A percentile compares a stretch with the other conserved stretches of the same genome.
Conservation (phyloP, 2,329 filamentous ascomycete species). For the Bipolaris bicolor region DNA sequence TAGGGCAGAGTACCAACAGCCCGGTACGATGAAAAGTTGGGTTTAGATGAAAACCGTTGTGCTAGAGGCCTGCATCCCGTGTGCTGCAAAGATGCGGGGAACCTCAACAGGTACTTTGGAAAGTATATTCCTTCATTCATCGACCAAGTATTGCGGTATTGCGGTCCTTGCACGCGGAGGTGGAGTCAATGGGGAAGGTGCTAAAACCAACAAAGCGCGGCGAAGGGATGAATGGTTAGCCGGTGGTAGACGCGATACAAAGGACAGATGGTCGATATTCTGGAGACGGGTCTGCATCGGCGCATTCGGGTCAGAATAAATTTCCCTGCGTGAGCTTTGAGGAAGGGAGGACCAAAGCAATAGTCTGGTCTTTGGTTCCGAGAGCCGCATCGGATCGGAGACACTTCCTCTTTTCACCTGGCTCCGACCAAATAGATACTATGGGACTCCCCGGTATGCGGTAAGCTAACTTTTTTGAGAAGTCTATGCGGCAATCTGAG, state of each 20-base stretch:
- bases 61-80: constrained; percentile 22
- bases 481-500: constrained; percentile 7
- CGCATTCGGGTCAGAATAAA: not conserved
- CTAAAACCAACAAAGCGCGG: constrained; percentile 3
- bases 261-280: constrained; percentile 5
- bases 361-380: not conserved
- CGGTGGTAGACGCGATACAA: not conserved
- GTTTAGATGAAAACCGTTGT: constrained; percentile 27
- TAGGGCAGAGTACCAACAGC: constrained; percentile 27
- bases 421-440: not conserved
- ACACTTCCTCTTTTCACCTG: constrained; percentile 2
- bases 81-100: constrained; percentile 15
- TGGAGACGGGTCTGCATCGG: not conserved
- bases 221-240: constrained; percentile 9
- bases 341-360: not conserved
- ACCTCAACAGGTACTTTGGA: constrained; percentile 17
- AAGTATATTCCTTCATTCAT: constrained; percentile 4
- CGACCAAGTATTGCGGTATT: not conserved
- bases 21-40: constrained; percentile 25
- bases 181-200: not conserved
- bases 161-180: constrained; percentile 11
- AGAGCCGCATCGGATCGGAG: constrained; percentile 16
- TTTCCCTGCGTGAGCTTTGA: not conserved
- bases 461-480: not conserved
- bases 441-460: not conserved